phyloP scores from a whole-genome alignment of 73 alveolate species.

The Durusdinium trenchii region DNA sequence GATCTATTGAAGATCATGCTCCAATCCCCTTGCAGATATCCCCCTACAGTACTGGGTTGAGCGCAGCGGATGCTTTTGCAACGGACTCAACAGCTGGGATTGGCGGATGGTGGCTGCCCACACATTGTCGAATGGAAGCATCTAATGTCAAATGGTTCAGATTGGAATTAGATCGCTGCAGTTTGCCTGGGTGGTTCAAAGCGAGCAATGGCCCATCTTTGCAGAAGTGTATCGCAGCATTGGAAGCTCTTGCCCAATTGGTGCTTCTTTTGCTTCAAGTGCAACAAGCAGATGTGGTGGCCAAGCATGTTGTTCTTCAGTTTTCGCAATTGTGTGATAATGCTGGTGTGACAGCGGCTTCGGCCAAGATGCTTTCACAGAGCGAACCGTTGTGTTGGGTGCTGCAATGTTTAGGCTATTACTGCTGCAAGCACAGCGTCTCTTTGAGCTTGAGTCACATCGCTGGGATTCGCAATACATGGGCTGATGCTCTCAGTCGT shows the following conservation, averaged over 20 bases:
- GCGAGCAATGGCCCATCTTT: background rate
- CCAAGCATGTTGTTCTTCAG: background rate
- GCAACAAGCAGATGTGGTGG: background rate
- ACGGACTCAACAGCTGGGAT: background rate
- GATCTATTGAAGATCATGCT: background rate
- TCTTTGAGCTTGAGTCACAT: background rate
- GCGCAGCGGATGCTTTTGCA: conserved; percentile 44
- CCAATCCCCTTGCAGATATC: background rate
- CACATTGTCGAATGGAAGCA: too few relatives aligned
- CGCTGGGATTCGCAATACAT: conserved; percentile 11
- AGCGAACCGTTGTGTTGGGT: conserved; percentile 17
- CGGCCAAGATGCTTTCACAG: background rate
- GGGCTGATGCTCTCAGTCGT: conserved; percentile 40
- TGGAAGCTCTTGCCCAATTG: conserved; percentile 41
- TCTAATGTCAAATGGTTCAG: background rate
- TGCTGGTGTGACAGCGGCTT: background rate
- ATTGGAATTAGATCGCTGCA: background rate
- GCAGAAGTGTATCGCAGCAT: background rate
- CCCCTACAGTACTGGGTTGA: background rate
- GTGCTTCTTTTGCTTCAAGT: background rate
- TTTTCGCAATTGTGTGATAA: conserved; percentile 12
- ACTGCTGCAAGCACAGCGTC: background rate
- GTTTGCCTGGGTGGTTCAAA: background rate
- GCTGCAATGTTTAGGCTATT: conserved; percentile 13
- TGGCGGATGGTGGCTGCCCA: conserved; percentile 3